Evolutionary conservation across 192 early-diverging fungal genomes (phyloP), one percentile per base, ranked within the genome.

Genomic region (Backusella psychrophila): DNA sequence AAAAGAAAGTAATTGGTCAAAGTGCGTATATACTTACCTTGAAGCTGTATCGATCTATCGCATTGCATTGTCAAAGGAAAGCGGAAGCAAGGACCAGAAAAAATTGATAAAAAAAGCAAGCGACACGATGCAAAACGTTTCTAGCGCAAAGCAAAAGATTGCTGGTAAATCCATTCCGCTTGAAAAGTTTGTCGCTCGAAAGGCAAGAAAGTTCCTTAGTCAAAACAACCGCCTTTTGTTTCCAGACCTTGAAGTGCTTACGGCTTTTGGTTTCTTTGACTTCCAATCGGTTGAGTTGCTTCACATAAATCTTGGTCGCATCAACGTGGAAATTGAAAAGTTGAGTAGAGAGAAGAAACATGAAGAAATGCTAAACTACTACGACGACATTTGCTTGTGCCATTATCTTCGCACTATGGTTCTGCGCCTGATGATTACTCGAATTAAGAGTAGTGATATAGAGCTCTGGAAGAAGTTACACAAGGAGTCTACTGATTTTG

Each of bases 131-230:
- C 78, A 76, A 17, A 85, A 89, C 23, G 93, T 97, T 7, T 89
- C 91, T 11, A 82, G 75, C 35, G 80, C 87, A 9, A 87, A 85
- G 75, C 91, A 92, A 83, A 94, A 90, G 77, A 89, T 97, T 11
- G 96, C 94, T 23, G 96, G 96, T 23, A 94, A 94, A 81, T 90
- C 90, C 2, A 86, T 97, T 39, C 94, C 94, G 7, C 76, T 97
- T 36, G 96, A 97, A 84, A 96, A 96, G 80, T 96, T 92, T 81
- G 91, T 96, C n/a, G 86, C 91, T 31, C 89, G 96, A 67, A 97
- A 97, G 81, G 85, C 91, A 7, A 87, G 90, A 74, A 93, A 94
- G 73, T 96, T 91, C 77, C n/a, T 80, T 19, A 49, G 82, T 66
- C 93, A 97, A 78, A 85, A 82, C 17, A 82, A 85, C 71, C 81